Base-by-base conservation (phyloP, 208 protist species). In the Leishmania arabica region DNA sequence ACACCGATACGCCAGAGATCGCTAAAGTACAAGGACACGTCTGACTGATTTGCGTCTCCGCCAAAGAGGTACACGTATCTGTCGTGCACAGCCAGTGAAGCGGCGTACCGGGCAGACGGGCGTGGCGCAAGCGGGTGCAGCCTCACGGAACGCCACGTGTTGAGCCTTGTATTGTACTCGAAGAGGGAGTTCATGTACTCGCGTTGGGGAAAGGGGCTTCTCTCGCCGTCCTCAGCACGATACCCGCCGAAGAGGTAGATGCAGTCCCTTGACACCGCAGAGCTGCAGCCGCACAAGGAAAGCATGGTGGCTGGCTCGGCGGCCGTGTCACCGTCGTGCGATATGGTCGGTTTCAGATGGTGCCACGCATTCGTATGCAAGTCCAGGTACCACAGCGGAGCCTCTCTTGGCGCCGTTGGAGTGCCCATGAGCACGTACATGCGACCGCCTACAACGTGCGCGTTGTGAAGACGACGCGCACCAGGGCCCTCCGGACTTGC, bases 391-490 rank as follows among this genome's bases (percentile, higher is more conserved):
- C 91, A 97, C 47, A 93, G 80, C 31, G 45, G 64, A 1, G 74
- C 65, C 15, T 73, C 86, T 21, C 77, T 70, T 9, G 65, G 80
- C 70, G 73, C 47, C 45, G 69, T 78, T 19, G 85, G 75, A 42
- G 89, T 77, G 21, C 95, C 95, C 86, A 96, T 90, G 37, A 96
- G 37, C 11, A 96, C 90, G 66, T 96, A 98, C 95, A 98, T 98
- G 72, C 83, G 80, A 78, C 91, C 84, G 9, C 75, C 69, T 68
- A 89, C 84, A 15, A 95, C 85, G 71, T 95, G 90, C 2, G 93
- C 91, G 69, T 85, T 89, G 88, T 98, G 95, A 53, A 95, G 79
- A 24, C 82, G 81, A 37, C 95, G 87, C 53, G 89, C 89, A 4
- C 95, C 95, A 24, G 95, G 95, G 6, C 92, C 92, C 8, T 93